These are phyloP conservation scores for Penicillium sp. DNA, from an alignment of 2,329 filamentous ascomycete genomes.

Conservation along the genomic window DNA sequence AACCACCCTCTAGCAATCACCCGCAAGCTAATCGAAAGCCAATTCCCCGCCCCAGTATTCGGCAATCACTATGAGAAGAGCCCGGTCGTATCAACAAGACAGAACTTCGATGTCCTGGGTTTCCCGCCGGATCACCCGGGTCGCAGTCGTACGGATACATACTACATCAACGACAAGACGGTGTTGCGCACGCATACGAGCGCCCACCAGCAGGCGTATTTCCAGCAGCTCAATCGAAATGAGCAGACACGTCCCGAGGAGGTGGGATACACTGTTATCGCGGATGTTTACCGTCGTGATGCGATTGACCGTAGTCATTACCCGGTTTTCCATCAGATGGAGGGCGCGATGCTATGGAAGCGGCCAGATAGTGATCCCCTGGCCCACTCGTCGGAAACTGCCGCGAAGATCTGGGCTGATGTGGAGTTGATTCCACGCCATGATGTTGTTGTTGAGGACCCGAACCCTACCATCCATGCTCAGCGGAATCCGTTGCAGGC, in stretches of 20 bases:
- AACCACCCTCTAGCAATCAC: slow-evolving; percentile 92
- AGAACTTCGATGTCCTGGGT: slow-evolving; percentile 97
- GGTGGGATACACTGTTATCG: slow-evolving; percentile 83
- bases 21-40: slow-evolving; percentile 84
- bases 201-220: slow-evolving; percentile 88
- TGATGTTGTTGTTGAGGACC: slow-evolving; percentile 75
- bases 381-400: slow-evolving; percentile 45
- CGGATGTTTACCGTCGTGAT: slow-evolving; percentile 93
- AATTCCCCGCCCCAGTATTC: slow-evolving; percentile 72
- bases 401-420: slow-evolving; percentile 66
- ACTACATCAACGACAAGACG: slow-evolving; percentile 84
- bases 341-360: slow-evolving; percentile 89
- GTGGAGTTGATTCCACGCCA: slow-evolving; percentile 71
- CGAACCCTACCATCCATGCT: slow-evolving; percentile 72
- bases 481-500: slow-evolving; percentile 81
- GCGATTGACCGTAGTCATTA: slow-evolving; percentile 94
- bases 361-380: slow-evolving; percentile 46
- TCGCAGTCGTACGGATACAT: slow-evolving; percentile 84
- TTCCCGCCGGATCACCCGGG: slow-evolving; percentile 88
- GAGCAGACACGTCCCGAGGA: slow-evolving; percentile 35
- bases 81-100: slow-evolving; percentile 76
- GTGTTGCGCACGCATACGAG: slow-evolving; percentile 92
- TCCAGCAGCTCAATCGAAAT: slow-evolving; percentile 58
- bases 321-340: slow-evolving; percentile 98
- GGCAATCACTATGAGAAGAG: slow-evolving; percentile 74